These are phyloP conservation scores for Strobilomyces dryophilus DNA, from an alignment of 768 basidiomycete genomes.

Conservation along the genomic window DNA sequence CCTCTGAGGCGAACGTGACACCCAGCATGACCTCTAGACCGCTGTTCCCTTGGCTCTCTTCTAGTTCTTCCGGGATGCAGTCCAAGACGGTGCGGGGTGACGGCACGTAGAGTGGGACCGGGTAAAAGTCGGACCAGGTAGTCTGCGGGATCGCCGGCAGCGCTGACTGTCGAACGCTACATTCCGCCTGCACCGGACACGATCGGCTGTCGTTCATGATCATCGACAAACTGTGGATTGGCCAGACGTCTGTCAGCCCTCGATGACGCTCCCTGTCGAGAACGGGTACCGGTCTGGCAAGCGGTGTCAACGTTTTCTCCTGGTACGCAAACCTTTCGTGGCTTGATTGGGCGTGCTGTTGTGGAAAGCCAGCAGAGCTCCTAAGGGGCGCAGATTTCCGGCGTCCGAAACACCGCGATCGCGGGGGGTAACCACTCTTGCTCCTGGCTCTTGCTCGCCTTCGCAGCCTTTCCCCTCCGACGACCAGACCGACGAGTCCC, in stretches of 20 bases:
- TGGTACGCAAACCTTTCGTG: constrained; percentile 8
- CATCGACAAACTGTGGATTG: constrained; percentile 17
- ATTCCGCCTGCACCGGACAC: not conserved
- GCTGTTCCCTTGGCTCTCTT: constrained; percentile 22
- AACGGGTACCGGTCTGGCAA: constrained; percentile 13
- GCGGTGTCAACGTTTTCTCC: constrained; percentile 12
- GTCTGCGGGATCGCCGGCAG: constrained; percentile 11
- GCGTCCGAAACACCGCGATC: not conserved
- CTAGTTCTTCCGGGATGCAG: constrained; percentile 29
- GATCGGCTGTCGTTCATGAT: constrained; percentile 7
- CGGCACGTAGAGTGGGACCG: constrained; percentile 15
- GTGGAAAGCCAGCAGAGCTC: not conserved
- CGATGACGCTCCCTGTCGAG: constrained; percentile 12
- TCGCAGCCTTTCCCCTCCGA: constrained; percentile 27
- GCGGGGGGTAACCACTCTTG: not conserved
- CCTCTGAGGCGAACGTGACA: constrained; percentile 5
- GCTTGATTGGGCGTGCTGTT: not conserved
- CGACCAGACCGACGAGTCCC: constrained; percentile 22
- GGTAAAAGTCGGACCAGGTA: constrained; percentile 31
- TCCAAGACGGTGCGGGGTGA: constrained; percentile 18
- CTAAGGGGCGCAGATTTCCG: constrained; percentile 5
- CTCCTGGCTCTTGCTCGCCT: constrained; percentile 5
- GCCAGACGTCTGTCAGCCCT: constrained; percentile 19
- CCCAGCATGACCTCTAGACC: constrained; percentile 12
- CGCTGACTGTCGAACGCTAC: not conserved